Evolutionary conservation across 2,329 filamentous ascomycete species (phyloP), one percentile per base, ranked within the genome.

Genomic region (Aspergillus terreus): DNA sequence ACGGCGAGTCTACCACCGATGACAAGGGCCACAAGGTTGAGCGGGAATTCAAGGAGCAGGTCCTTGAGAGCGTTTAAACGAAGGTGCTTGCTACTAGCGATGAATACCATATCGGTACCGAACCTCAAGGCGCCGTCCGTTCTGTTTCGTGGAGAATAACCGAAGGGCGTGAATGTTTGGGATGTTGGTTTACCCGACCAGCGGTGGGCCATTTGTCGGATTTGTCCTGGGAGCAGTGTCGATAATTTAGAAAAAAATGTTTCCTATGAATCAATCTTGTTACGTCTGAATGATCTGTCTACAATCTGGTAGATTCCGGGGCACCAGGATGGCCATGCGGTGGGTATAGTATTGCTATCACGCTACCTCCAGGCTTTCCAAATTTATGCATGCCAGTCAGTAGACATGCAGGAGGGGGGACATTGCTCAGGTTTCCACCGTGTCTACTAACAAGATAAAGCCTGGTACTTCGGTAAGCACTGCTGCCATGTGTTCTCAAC

Each of bases 21-120:
- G 94, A 99, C 80, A 85, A 91, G 75, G 94, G 94, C 70, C 90
- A 96, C 80, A 97, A 96, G 90, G 90, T 95, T 62, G 94, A 97
- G 85, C 83, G 91, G 73, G 92, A 99, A 81, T 99, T 97, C 88
- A 96, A 96, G 89, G 92, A 99, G 86, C 84, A 83, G 71, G 90
- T 96, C 71, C 84, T 96, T 69, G 90, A 95, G 76, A 85, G 84
- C 76, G 94, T 97, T 79, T 97, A 90, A 91, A 17, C 17, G 40
- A 21, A 42, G 15, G 40, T 23, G 40, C 14, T 42, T 42, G 40
- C 19, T 19, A 12, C 40, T 42, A 17, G 40, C 11, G 17, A 81
- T 69, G 61, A 62, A 59, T 83, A 79, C 3, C 15, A 87, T 73
- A 30, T n/a, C 95, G 88, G 4, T 88, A 82, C 3, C 95, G 95